These are phyloP conservation scores for Colletotrichum sp. DNA, from an alignment of 2,329 filamentous ascomycete genomes.

Conservation along the genomic window DNA sequence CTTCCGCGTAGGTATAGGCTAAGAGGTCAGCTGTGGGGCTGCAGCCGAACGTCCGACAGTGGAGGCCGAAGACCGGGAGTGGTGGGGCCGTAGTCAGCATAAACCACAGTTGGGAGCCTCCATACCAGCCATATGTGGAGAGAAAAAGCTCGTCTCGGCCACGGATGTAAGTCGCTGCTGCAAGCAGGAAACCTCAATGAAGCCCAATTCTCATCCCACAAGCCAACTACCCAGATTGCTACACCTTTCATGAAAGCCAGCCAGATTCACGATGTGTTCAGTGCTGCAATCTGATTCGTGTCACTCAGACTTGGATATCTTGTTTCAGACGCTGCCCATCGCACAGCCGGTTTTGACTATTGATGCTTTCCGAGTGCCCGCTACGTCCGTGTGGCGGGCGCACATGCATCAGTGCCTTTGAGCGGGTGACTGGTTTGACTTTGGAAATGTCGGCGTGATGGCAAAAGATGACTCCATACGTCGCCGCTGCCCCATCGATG, in stretches of 20 bases:
- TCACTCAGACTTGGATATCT: background rate
- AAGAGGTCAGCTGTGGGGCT: background rate
- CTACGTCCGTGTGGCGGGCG: background rate
- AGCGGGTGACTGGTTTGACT: background rate
- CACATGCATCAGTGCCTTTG: background rate
- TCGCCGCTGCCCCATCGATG: background rate
- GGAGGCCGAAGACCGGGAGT: background rate
- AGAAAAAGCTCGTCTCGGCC: background rate
- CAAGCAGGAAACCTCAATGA: background rate
- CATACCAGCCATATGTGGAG: background rate
- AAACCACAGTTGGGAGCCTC: background rate
- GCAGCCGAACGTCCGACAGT: background rate
- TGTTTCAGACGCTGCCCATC: background rate
- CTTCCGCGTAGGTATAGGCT: too few relatives aligned
- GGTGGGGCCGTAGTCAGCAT: background rate
- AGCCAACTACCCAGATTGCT: background rate
- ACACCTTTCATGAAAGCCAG: background rate
- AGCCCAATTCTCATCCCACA: background rate
- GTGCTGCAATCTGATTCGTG: background rate
- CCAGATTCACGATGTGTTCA: background rate
- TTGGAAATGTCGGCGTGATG: background rate
- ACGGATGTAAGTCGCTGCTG: background rate
- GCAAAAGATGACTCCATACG: background rate
- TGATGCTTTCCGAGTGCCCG: background rate
- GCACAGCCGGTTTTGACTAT: background rate